A percentile compares a stretch with the other conserved stretches of the same genome.
phyloP scores from a whole-genome alignment of 352 stramenopile genomes.

The Pythium plurisporium region DNA sequence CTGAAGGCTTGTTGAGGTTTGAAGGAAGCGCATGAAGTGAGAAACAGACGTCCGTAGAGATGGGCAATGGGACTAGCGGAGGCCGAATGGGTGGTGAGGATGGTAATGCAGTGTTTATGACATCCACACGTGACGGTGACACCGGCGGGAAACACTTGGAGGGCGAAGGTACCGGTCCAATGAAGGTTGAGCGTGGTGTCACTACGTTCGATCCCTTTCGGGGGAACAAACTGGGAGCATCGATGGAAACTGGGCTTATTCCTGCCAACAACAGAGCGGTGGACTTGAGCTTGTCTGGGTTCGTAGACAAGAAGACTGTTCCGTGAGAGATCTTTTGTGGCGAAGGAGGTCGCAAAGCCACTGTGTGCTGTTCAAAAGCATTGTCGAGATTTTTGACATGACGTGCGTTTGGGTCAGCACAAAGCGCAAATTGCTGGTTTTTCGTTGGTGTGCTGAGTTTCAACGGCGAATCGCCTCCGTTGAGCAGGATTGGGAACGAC shows the following conservation, averaged over 20 bases:
- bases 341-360: constrained; percentile 27
- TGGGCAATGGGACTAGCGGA: neutral
- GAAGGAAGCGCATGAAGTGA: neutral
- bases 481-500: constrained; percentile 29
- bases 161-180: neutral
- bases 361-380: constrained; percentile 17
- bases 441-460: constrained; percentile 4
- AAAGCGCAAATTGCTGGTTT: neutral
- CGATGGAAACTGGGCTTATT: neutral
- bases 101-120: too few relatives aligned
- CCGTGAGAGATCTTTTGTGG: constrained; percentile 29
- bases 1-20: neutral
- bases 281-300: neutral
- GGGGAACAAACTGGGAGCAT: too few relatives aligned
- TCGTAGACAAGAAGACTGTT: constrained; percentile 24
- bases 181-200: neutral
- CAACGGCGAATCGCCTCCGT: neutral
- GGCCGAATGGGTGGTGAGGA: neutral
- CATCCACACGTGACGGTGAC: neutral
- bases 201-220: neutral
- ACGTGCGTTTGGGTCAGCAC: neutral
- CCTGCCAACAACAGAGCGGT: constrained; percentile 1
- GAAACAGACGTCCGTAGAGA: constrained; percentile 11
- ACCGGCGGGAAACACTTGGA: neutral
- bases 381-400: neutral